phyloP scores from a whole-genome alignment of 306 rosid genomes.

The Purshia tridentata region DNA sequence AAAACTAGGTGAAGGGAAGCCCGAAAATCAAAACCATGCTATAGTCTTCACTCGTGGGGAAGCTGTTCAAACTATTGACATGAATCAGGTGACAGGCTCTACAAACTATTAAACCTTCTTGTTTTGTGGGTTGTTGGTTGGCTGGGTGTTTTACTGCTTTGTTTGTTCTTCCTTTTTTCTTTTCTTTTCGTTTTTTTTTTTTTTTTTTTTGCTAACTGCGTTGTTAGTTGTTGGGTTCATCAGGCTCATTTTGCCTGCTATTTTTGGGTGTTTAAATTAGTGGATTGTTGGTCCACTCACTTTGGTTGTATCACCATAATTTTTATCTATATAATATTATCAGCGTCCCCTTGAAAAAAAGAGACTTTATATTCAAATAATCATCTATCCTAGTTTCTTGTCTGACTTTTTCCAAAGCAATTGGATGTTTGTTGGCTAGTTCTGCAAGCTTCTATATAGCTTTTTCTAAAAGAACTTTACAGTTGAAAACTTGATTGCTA shows the following conservation, averaged over 20 bases:
- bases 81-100: constrained; percentile 76
- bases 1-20: constrained; percentile 99
- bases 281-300: not conserved
- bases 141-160: not conserved
- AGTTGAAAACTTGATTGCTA: no score
- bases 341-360: no score
- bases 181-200: no score
- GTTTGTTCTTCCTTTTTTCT: no score
- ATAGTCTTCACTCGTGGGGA: constrained; percentile 95
- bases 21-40: constrained; percentile 98
- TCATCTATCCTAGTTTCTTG: no score
- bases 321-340: not conserved
- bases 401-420: no score
- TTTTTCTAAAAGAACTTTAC: no score
- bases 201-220: no score
- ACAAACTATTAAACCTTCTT: not conserved
- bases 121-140: not conserved
- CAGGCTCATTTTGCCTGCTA: not conserved
- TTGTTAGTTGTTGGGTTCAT: not conserved
- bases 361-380: no score
- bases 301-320: not conserved
- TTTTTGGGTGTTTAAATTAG: constrained; percentile 1
- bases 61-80: constrained; percentile 97
- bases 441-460: no score
- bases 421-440: no score